Percentiles rank a stretch among this genome's conserved stretches.
Evolutionary conservation across 768 basidiomycete species (phyloP).

Genomic region (Leccinum ochraceum): DNA sequence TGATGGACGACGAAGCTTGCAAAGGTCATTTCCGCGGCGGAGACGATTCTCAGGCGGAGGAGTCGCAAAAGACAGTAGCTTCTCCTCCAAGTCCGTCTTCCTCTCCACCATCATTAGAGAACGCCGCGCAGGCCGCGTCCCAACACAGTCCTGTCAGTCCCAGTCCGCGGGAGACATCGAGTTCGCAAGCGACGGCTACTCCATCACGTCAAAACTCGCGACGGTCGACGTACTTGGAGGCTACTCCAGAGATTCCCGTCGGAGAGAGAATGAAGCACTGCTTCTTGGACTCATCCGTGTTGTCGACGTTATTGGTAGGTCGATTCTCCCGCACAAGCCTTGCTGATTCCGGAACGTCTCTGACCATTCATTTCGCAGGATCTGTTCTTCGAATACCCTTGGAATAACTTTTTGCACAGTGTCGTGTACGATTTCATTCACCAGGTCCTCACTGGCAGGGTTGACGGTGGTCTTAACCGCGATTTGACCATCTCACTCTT

Average conservation of each 20-base stretch:
- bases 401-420: constrained; percentile 98
- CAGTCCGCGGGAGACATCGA: constrained; percentile 32
- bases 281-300: constrained; percentile 72
- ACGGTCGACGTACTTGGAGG: constrained; percentile 40
- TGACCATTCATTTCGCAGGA: constrained; percentile 51
- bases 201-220: constrained; percentile 59
- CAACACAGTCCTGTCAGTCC: constrained; percentile 28
- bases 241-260: constrained; percentile 46
- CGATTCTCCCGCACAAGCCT: constrained; percentile 9
- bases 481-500: constrained; percentile 84
- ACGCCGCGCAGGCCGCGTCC: constrained; percentile 27
- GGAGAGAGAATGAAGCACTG: constrained; percentile 82
- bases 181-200: constrained; percentile 38
- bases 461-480: constrained; percentile 81
- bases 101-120: constrained; percentile 33
- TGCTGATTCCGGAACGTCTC: background rate
- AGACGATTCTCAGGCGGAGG: constrained; percentile 36
- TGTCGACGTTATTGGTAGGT: constrained; percentile 76
- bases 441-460: constrained; percentile 87
- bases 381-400: constrained; percentile 93
- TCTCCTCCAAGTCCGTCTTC: constrained; percentile 34
- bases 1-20: constrained; percentile 65
- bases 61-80: constrained; percentile 31
- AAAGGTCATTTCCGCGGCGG: constrained; percentile 29
- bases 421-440: constrained; percentile 96